A percentile compares a stretch with the other conserved stretches of the same genome.
Conservation (phyloP, 2,329 filamentous ascomycete species). For the Fusarium algeriense region DNA sequence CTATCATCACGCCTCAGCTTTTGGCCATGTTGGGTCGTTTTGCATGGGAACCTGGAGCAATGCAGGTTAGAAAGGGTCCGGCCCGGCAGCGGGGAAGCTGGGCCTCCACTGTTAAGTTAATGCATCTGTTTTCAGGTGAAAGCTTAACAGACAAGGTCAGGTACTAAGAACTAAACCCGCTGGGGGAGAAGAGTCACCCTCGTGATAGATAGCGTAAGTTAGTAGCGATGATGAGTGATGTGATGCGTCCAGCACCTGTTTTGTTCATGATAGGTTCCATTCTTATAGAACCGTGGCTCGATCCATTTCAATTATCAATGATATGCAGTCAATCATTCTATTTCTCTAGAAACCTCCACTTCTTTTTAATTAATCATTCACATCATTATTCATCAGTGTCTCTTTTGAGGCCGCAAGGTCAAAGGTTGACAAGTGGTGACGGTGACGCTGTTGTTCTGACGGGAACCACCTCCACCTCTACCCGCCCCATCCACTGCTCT, state of each 20-base stretch:
- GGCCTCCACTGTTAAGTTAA: constrained; percentile 40
- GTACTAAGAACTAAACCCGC: constrained; percentile 22
- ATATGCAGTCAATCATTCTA: background rate
- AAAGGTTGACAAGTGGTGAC: constrained; percentile 41
- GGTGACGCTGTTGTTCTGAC: constrained; percentile 38
- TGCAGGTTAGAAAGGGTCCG: constrained; percentile 33
- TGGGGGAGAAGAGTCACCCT: constrained; percentile 22
- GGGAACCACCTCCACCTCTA: constrained; percentile 45
- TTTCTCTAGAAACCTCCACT: background rate
- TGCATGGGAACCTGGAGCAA: constrained; percentile 24
- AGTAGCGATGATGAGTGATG: constrained; percentile 12
- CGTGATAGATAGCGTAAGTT: constrained; percentile 40
- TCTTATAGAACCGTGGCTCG: constrained; percentile 37
- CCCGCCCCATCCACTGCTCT: constrained; percentile 38
- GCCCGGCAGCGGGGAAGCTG: constrained; percentile 38
- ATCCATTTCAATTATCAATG: constrained; percentile 3
- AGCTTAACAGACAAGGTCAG: constrained; percentile 31
- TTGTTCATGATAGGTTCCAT: background rate
- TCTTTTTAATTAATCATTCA: too few species aligned
- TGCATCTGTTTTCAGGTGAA: constrained; percentile 3
- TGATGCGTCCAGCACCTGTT: constrained; percentile 17
- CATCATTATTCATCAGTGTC: background rate
- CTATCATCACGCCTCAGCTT: constrained; percentile 18
- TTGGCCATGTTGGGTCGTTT: constrained; percentile 23
- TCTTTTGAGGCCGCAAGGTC: background rate